phyloP scores from a whole-genome alignment of 441 rosid species.

The Pelargonium cotyledonis region DNA sequence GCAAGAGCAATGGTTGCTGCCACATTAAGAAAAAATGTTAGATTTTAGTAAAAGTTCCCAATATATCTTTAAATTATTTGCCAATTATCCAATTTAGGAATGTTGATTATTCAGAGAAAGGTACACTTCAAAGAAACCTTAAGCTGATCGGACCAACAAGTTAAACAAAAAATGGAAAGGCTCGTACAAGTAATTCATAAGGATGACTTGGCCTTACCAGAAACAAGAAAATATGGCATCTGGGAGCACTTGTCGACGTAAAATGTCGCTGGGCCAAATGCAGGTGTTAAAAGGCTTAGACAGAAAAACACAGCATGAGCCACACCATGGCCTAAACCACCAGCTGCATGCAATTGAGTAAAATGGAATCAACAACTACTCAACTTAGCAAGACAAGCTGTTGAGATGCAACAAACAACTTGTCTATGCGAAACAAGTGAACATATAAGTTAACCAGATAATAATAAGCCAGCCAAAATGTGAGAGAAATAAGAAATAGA shows the following conservation, averaged over 20 bases:
- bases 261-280: conserved; percentile 96
- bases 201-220: conserved; percentile 46
- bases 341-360: conserved; percentile 63
- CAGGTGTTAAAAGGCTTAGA: conserved; percentile 85
- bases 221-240: conserved; percentile 83
- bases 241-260: conserved; percentile 64
- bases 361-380: conserved; percentile 23
- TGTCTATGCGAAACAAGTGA: background rate
- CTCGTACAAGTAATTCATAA: background rate
- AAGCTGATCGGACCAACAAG: background rate
- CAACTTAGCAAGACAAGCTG: conserved; percentile 15
- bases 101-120: conserved; percentile 4
- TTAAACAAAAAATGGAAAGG: conserved; percentile 3
- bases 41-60: conserved; percentile 2
- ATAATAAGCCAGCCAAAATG: background rate
- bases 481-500: background rate
- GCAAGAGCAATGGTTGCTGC: conserved; percentile 90
- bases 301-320: conserved; percentile 98
- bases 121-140: conserved; percentile 2
- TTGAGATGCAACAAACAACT: background rate
- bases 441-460: background rate
- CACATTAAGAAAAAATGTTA: conserved; percentile 21
- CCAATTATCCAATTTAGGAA: background rate
- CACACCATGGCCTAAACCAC: conserved; percentile 95
- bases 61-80: background rate